Evolutionary conservation across 2,329 filamentous ascomycete genomes (phyloP).

Genomic region (Colletotrichum kahawae): DNA sequence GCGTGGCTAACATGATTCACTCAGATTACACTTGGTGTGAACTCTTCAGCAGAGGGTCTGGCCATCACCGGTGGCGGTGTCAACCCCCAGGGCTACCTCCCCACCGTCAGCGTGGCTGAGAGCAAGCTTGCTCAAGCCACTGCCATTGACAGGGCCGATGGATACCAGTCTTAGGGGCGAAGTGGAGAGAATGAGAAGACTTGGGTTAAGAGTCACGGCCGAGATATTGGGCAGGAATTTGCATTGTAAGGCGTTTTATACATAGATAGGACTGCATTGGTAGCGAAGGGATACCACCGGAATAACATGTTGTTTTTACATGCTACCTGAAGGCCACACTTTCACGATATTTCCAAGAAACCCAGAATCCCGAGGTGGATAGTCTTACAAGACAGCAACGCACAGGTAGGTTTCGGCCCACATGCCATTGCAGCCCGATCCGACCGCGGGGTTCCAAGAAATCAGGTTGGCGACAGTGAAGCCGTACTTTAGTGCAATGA

Average conservation of each 20-base stretch:
- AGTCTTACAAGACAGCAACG: background rate
- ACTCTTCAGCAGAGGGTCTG: slow-evolving; percentile 21
- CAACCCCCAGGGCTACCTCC: background rate
- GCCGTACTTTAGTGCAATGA: background rate
- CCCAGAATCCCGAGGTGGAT: too few species aligned
- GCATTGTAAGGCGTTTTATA: background rate
- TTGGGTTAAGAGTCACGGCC: background rate
- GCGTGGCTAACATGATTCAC: background rate
- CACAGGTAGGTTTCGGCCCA: background rate
- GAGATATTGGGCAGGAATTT: background rate
- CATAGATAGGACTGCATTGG: background rate
- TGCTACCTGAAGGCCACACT: background rate
- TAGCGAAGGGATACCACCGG: background rate
- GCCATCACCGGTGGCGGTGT: background rate
- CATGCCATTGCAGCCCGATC: background rate
- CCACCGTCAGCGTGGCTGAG: background rate
- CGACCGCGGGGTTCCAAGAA: slow-evolving; percentile 6
- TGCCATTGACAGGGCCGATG: background rate
- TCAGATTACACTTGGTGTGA: slow-evolving; percentile 45
- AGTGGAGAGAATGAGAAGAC: background rate
- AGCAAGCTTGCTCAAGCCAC: background rate
- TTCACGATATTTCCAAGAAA: background rate
- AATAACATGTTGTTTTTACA: background rate
- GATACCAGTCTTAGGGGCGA: background rate
- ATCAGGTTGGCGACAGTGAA: background rate